Base-by-base conservation (phyloP, 257 asterid species). In the Solanum okadae region DNA sequence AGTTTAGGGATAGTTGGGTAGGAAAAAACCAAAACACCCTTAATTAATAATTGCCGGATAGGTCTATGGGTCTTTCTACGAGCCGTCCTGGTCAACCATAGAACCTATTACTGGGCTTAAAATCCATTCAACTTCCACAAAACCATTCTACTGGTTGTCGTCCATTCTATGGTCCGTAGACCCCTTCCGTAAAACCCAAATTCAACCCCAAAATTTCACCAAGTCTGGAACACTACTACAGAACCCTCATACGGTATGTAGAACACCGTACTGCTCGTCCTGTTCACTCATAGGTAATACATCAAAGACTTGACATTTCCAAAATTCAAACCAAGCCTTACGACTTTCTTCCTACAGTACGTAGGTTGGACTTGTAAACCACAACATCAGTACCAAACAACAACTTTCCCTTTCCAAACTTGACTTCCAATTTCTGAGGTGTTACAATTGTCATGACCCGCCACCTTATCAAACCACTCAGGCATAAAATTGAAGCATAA, bases 61-160 rank as follows among this genome's bases (percentile, higher is more conserved):
- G 4, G 63, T 52, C 63, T 6, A 52, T 52, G 22, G 63, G 23
- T 52, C 23, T 16, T 52, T 52, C 63, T 52, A 52, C 0, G 63
- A 16, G 63, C 3, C 4, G 0, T 52, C 63, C 0, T 16, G 4
- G 4, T 52, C 23, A 52, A 52, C 3, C 3, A 0, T 16, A 52
- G 0, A 52, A 16, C 63, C 9, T 52, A 20, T 16, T 52, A 52
- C 8, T 16, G 1, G 63, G 23, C 23, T 18, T 52, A 52, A 52
- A 52, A 52, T 52, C 63, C 23, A 16, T 16, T 52, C 23, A 52
- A 52, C 23, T 52, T 52, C 63, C 23, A 16, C 10, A 52, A 52
- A 52, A 5, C 9, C 1, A 16, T 52, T 16, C 22, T 6, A 16
- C 4, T 1, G 3, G 3, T 18, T 0, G 9, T 52, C 63, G 20